Conservation (phyloP, 2,329 filamentous ascomycete genomes). For the Lecanosticta acicola region DNA sequence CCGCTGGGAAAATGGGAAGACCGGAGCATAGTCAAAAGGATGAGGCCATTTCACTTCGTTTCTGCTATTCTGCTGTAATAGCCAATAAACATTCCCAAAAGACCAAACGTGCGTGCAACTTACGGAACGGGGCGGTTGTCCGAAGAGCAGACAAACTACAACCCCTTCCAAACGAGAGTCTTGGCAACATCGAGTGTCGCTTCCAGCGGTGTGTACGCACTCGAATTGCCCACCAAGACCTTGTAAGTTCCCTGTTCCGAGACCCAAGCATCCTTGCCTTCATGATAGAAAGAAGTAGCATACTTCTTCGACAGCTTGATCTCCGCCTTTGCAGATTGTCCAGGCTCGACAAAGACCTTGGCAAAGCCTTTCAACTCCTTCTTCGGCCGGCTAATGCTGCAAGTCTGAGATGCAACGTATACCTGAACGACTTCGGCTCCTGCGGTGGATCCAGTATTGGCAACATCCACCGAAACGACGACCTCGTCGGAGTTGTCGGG, state of each 20-base stretch:
- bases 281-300: conserved; percentile 64
- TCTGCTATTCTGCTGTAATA: too few relatives aligned
- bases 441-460: conserved; percentile 52
- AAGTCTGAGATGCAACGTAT: conserved; percentile 60
- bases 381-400: conserved; percentile 58
- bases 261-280: conserved; percentile 60
- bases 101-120: too few relatives aligned
- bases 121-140: too few relatives aligned
- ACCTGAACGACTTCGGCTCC: conserved; percentile 63
- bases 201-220: conserved; percentile 47
- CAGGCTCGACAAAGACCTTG: conserved; percentile 56
- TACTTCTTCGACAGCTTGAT: conserved; percentile 59
- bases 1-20: too few relatives aligned
- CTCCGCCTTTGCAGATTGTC: conserved; percentile 52
- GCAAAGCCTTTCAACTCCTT: conserved; percentile 68
- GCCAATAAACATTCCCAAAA: too few relatives aligned
- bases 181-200: conserved; percentile 53
- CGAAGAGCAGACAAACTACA: too few relatives aligned
- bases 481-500: conserved; percentile 45
- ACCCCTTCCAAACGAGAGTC: conserved; percentile 62
- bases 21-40: too few relatives aligned
- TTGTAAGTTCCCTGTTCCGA: conserved; percentile 61
- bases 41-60: too few relatives aligned
- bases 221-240: conserved; percentile 57
- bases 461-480: conserved; percentile 46